Evolutionary conservation across 2,329 filamentous ascomycete genomes (phyloP), one percentile per base, ranked within the genome.

Genomic region (Alternaria solani): DNA sequence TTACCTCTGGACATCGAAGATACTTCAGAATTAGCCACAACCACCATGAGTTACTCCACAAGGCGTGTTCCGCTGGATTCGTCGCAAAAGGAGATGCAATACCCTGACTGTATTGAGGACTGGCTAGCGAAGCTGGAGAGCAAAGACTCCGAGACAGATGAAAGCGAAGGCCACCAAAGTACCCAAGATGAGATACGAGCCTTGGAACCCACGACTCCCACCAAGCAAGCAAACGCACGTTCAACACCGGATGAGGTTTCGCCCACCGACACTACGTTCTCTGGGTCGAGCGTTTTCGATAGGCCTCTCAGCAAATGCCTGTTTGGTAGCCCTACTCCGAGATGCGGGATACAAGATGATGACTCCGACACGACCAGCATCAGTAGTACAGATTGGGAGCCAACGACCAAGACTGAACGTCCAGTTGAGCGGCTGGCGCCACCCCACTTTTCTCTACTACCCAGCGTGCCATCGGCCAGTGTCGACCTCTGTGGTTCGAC

Each of bases 261-360:
- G 25, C 73, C 72, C 7, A 75, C 72, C 2, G 59, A 73, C 18
- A 72, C 72, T 1, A 60, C 52, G 3, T 75, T 73, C 52, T 72
- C 71, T 0, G 44, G 51, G 7, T 14, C 53, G n/a, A 64, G 55
- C 23, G 51, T 75, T 41, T 75, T 75, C 63, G 70, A 72, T 42
- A 48, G 43, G 2, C 64, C 61, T 2, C 16, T 32, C 48, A 28
- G n/a, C n/a, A 48, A 44, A 14, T 30, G 16, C 7, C 34, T 8
- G 11, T 39, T 9, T 12, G 16, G 20, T 11, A 30, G 32, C 18
- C 23, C 38, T 23, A 14, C 6, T 11, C 41, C 42, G 3, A 34
- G 16, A 5, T 25, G n/a, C 5, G 28, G 43, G 44, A 43, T 20
- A 16, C 39, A 23, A n/a, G 52, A 64, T n/a, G 51, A 62, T n/a